These are phyloP conservation scores for Hypoxylon sp. DNA, from an alignment of 2,329 filamentous ascomycete genomes.

Conservation along the genomic window DNA sequence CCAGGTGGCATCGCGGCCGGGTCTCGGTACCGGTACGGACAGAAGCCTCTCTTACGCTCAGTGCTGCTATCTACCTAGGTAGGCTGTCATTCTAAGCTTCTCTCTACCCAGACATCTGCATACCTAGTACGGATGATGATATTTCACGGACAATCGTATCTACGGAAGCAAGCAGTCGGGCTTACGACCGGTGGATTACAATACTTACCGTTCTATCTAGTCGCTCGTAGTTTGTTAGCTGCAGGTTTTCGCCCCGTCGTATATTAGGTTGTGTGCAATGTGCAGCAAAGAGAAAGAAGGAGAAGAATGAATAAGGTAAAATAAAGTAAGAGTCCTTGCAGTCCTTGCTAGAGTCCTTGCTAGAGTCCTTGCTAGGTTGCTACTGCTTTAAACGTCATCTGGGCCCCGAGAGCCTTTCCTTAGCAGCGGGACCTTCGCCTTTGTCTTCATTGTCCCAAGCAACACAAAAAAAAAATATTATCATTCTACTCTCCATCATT, in stretches of 20 bases:
- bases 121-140: too few species aligned
- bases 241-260: constrained; percentile 17
- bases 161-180: too few species aligned
- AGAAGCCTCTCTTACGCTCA: too few species aligned
- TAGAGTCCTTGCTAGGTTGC: constrained; percentile 4
- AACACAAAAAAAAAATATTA: constrained; percentile 18
- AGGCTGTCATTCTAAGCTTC: too few species aligned
- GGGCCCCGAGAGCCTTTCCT: constrained; percentile 14
- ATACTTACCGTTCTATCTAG: not conserved
- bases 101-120: too few species aligned
- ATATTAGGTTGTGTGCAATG: not conserved
- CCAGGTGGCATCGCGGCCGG: constrained; percentile 18
- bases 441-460: constrained; percentile 24
- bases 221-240: not conserved
- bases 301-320: too few species aligned
- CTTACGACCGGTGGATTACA: not conserved
- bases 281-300: not conserved
- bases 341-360: too few species aligned
- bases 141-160: too few species aligned
- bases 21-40: constrained; percentile 8
- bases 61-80: too few species aligned
- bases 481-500: not conserved
- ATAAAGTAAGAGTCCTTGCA: too few species aligned
- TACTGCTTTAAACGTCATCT: constrained; percentile 25
- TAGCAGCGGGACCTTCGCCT: not conserved